Conservation (phyloP, 306 rosid species). For the Rosa lucieae region DNA sequence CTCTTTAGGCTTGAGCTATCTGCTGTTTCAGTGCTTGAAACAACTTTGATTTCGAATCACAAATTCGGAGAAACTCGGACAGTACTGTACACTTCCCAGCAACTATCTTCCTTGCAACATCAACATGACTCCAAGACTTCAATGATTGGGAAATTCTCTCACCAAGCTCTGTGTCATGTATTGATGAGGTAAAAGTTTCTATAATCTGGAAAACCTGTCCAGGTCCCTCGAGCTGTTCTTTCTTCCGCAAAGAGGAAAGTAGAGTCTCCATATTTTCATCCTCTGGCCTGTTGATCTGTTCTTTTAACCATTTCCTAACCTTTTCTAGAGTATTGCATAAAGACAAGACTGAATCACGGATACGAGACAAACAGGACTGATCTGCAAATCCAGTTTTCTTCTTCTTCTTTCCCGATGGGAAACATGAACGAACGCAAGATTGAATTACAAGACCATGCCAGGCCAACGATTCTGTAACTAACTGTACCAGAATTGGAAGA, state of each 20-base stretch:
- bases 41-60: slow-evolving; percentile 62
- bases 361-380: slow-evolving; percentile 40
- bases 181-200: slow-evolving; percentile 47
- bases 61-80: slow-evolving; percentile 55
- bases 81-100: slow-evolving; percentile 58
- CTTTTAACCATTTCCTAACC: slow-evolving; percentile 58
- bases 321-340: slow-evolving; percentile 52
- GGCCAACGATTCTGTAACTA: slow-evolving; percentile 85
- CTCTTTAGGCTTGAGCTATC: slow-evolving; percentile 60
- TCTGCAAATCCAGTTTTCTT: slow-evolving; percentile 70
- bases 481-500: slow-evolving; percentile 57
- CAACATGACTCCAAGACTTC: slow-evolving; percentile 70
- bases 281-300: slow-evolving; percentile 53
- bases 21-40: slow-evolving; percentile 62
- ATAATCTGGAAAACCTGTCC: slow-evolving; percentile 62
- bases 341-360: slow-evolving; percentile 55
- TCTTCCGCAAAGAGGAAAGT: slow-evolving; percentile 44
- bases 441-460: slow-evolving; percentile 93
- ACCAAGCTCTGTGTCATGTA: slow-evolving; percentile 50
- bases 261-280: slow-evolving; percentile 57
- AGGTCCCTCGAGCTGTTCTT: slow-evolving; percentile 59
- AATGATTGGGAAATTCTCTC: slow-evolving; percentile 58
- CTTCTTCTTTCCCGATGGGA: slow-evolving; percentile 86
- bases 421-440: slow-evolving; percentile 66
- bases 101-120: slow-evolving; percentile 69